Conservation (phyloP, 805 yeast species). For the Hanseniaspora singularis region DNA sequence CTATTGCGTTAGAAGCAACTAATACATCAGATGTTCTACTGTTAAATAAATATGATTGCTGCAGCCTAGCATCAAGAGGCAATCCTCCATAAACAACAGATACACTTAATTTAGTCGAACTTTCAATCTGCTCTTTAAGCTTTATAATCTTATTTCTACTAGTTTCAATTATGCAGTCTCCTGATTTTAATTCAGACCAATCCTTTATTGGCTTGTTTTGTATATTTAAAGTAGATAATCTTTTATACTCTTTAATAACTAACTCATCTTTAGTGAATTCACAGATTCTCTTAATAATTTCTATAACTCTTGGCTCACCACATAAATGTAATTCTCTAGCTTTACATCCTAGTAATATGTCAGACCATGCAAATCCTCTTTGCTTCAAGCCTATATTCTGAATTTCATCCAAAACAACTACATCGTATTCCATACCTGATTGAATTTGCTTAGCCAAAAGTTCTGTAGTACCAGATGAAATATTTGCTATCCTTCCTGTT, state of each 20-base stretch:
- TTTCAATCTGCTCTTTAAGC: conserved; percentile 58
- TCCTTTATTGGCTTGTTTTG: conserved; percentile 32
- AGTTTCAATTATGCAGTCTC: conserved; percentile 86
- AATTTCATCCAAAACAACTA: conserved; percentile 87
- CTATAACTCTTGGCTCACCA: conserved; percentile 83
- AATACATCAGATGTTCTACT: conserved; percentile 67
- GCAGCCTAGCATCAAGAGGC: conserved; percentile 87
- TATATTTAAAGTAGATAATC: conserved; percentile 61
- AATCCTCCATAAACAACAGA: conserved; percentile 90
- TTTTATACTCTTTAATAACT: conserved; percentile 53
- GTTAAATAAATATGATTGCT: conserved; percentile 72
- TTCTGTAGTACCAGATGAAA: conserved; percentile 84
- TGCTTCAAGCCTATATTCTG: conserved; percentile 77
- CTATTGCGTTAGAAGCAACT: conserved; percentile 93
- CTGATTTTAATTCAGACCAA: conserved; percentile 36
- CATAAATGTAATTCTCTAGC: conserved; percentile 84
- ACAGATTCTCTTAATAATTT: conserved; percentile 47
- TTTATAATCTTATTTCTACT: conserved; percentile 62
- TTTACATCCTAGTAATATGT: conserved; percentile 72
- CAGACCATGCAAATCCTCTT: conserved; percentile 92
- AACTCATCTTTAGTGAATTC: conserved; percentile 69
- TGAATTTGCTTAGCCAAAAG: conserved; percentile 48
- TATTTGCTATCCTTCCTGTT: conserved; percentile 57
- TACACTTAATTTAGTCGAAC: conserved; percentile 48
- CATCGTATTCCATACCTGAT: conserved; percentile 54